A percentile compares a stretch with the other conserved stretches of the same genome.
Conservation (phyloP, 148 eudicot species). For the Fagopyrum esculentum region DNA sequence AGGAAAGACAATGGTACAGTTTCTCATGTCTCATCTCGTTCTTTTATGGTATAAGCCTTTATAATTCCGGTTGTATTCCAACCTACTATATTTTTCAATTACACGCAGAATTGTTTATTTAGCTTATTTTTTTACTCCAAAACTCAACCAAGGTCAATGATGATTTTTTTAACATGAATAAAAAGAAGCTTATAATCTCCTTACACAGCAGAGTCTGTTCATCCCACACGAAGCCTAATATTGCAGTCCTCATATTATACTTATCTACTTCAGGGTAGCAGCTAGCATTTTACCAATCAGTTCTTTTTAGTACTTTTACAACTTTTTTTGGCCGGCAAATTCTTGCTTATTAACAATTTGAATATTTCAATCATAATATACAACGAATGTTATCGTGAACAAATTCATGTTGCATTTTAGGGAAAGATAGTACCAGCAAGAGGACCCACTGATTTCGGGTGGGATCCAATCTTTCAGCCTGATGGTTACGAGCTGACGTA, state of each 20-base stretch:
- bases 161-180: neutral
- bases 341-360: neutral
- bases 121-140: neutral
- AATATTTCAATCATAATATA: neutral
- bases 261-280: neutral
- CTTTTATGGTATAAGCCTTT: neutral
- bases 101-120: neutral
- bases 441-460: slow-evolving; percentile 93
- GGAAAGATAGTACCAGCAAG: slow-evolving; percentile 84
- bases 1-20: slow-evolving; percentile 75
- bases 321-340: neutral
- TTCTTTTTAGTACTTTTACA: neutral
- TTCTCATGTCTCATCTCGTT: neutral
- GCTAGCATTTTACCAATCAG: neutral
- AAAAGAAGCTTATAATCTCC: neutral
- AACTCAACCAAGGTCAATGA: neutral
- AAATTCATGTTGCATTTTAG: slow-evolving; percentile 23
- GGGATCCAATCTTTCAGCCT: slow-evolving; percentile 93
- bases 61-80: neutral
- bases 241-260: neutral
- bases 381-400: neutral
- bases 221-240: too few relatives aligned
- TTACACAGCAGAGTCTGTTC: neutral
- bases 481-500: slow-evolving; percentile 87
- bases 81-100: neutral